Conservation (phyloP, 352 stramenopile species). For the Pythium folliculosum region DNA sequence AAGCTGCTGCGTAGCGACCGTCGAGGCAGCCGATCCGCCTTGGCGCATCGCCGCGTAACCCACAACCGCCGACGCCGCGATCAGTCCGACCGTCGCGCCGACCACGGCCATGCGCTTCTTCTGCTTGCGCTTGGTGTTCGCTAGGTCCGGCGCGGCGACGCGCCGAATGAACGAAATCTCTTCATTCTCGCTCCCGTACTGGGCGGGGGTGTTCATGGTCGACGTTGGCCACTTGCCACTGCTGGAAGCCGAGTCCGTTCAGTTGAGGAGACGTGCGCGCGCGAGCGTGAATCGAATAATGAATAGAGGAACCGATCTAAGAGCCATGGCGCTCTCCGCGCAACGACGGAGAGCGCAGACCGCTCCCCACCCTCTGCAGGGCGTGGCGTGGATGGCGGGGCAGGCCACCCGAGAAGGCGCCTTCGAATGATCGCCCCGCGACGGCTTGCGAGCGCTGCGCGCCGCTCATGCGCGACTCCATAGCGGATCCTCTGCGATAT, state of each 20-base stretch:
- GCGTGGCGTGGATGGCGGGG: not conserved
- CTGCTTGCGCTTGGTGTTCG: constrained; percentile 35
- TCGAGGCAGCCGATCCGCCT: not conserved
- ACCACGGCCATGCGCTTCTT: constrained; percentile 48
- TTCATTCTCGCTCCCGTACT: constrained; percentile 64
- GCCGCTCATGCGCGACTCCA: constrained; percentile 24
- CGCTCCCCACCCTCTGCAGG: too few relatives aligned
- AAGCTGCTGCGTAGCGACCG: constrained; percentile 33
- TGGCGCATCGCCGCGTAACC: constrained; percentile 43
- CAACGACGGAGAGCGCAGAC: too few relatives aligned
- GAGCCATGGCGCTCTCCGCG: too few relatives aligned
- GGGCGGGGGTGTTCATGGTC: constrained; percentile 53
- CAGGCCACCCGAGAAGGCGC: not conserved
- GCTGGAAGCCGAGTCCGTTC: not conserved
- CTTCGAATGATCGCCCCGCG: not conserved
- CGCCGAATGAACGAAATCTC: constrained; percentile 60
- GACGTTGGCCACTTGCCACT: constrained; percentile 4
- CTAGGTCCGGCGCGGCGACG: constrained; percentile 45
- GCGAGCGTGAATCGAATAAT: constrained; percentile 44
- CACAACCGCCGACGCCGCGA: constrained; percentile 41
- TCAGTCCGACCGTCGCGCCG: constrained; percentile 40
- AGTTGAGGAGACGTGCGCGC: constrained; percentile 28
- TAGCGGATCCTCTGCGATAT: not conserved
- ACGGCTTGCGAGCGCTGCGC: constrained; percentile 26
- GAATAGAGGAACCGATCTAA: not conserved